A percentile compares a stretch with the other conserved stretches of the same genome.
Evolutionary conservation across 306 rosid genomes (phyloP).

Genomic region (Quercus cerris): DNA sequence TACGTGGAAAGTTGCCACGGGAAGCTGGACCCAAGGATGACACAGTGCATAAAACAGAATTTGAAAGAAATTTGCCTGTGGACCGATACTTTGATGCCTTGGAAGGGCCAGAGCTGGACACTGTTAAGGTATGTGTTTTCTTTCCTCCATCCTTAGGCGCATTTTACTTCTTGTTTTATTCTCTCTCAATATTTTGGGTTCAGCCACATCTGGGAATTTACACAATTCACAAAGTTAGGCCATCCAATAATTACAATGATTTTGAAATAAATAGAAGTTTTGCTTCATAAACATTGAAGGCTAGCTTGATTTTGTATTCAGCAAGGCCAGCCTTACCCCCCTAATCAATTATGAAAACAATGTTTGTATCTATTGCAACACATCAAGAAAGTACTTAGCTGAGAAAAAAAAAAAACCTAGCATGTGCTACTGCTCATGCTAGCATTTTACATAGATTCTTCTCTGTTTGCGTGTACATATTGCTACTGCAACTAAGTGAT

Average conservation of each 20-base stretch:
- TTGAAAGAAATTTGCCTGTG: constrained; percentile 44
- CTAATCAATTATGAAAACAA: background rate
- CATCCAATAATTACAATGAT: background rate
- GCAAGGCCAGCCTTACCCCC: background rate
- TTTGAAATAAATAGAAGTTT: background rate
- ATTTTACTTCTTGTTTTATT: background rate
- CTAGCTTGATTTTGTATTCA: background rate
- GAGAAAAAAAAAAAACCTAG: background rate
- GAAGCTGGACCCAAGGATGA: constrained; percentile 20
- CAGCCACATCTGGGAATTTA: background rate
- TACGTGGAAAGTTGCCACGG: constrained; percentile 51
- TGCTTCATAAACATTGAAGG: background rate
- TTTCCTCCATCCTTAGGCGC: background rate
- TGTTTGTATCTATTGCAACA: background rate
- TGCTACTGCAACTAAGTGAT: background rate
- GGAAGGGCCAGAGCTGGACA: constrained; percentile 68
- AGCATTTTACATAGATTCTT: background rate
- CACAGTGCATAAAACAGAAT: constrained; percentile 21
- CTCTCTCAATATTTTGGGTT: background rate
- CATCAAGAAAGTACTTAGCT: background rate
- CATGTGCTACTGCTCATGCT: background rate
- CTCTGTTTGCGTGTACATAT: background rate
- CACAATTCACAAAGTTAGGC: background rate
- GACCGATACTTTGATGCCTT: constrained; percentile 69
- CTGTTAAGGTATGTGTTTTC: constrained; percentile 55